These are phyloP conservation scores for Rhypophila decipiens DNA, from an alignment of 495 filamentous ascomycete species.

Conservation along the genomic window DNA sequence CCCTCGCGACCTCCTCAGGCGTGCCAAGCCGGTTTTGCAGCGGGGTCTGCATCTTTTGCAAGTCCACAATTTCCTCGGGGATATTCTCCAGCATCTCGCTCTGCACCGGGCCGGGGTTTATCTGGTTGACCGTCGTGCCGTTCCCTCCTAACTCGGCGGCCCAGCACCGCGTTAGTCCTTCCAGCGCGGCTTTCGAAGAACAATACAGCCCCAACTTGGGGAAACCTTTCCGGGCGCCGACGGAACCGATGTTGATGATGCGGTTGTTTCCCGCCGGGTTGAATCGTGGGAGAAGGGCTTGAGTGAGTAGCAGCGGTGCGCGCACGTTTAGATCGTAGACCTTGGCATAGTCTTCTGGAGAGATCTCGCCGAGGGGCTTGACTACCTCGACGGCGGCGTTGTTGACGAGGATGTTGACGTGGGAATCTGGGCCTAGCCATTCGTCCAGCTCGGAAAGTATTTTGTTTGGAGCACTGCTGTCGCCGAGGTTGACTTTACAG, in stretches of 20 bases:
- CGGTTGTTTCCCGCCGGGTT: conserved; percentile 31
- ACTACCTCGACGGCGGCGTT: conserved; percentile 50
- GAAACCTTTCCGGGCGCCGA: conserved; percentile 38
- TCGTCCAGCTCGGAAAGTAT: conserved; percentile 5
- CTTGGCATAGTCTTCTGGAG: conserved; percentile 52
- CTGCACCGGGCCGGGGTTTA: conserved; percentile 57
- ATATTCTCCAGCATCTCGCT: conserved; percentile 55
- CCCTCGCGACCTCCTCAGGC: conserved; percentile 54
- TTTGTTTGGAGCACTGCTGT: neutral
- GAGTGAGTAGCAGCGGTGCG: conserved; percentile 54
- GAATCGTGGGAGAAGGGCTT: conserved; percentile 49
- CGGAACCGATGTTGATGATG: conserved; percentile 51
- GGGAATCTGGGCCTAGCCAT: conserved; percentile 3
- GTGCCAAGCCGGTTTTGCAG: conserved; percentile 49
- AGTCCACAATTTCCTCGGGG: conserved; percentile 45
- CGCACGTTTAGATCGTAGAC: conserved; percentile 55
- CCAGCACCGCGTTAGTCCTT: conserved; percentile 58
- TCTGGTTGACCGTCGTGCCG: conserved; percentile 55
- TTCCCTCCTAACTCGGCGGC: conserved; percentile 56
- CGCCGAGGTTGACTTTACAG: conserved; percentile 9
- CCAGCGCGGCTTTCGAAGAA: conserved; percentile 59
- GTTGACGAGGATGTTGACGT: conserved; percentile 51
- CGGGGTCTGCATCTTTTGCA: conserved; percentile 44
- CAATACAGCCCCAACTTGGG: conserved; percentile 42
- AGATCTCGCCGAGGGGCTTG: conserved; percentile 45